phyloP scores from a whole-genome alignment of 352 stramenopile genomes.

The Phytopythium cucurbitacearum region DNA sequence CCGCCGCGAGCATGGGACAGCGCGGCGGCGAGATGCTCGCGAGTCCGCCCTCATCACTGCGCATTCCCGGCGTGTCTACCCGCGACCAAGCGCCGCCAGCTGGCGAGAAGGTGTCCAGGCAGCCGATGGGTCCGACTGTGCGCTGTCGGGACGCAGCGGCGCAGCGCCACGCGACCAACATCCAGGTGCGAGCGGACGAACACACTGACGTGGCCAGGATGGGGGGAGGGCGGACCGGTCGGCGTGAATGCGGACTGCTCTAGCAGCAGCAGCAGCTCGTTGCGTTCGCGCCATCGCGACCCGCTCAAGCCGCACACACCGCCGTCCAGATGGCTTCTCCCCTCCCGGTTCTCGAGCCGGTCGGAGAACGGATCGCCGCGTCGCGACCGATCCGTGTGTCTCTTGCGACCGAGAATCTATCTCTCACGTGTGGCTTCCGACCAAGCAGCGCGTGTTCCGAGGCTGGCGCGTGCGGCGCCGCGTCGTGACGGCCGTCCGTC shows the following conservation, averaged over 20 bases:
- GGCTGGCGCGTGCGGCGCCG: slow-evolving; percentile 44
- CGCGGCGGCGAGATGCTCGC: too few relatives aligned
- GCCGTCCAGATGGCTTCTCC: too few relatives aligned
- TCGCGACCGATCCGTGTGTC: too few relatives aligned
- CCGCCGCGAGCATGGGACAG: too few relatives aligned
- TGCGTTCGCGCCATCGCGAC: background rate
- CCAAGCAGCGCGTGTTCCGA: slow-evolving; percentile 35
- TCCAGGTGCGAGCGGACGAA: slow-evolving; percentile 13
- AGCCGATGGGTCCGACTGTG: background rate
- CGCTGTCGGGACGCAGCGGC: slow-evolving; percentile 4
- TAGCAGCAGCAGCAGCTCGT: too few relatives aligned
- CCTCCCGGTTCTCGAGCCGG: too few relatives aligned
- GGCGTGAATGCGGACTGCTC: background rate
- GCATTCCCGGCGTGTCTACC: too few relatives aligned
- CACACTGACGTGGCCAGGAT: background rate
- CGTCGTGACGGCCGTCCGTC: slow-evolving; percentile 42
- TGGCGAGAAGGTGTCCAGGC: too few relatives aligned
- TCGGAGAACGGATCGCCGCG: too few relatives aligned
- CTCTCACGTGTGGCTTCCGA: background rate
- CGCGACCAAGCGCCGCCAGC: too few relatives aligned
- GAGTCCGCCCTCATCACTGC: too few relatives aligned
- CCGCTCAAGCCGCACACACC: background rate
- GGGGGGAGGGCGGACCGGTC: background rate
- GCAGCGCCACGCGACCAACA: slow-evolving; percentile 17
- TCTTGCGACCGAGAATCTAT: too few relatives aligned